phyloP scores from a whole-genome alignment of 1,284 basidiomycete species.

The Kalmanozyma brasiliensis region DNA sequence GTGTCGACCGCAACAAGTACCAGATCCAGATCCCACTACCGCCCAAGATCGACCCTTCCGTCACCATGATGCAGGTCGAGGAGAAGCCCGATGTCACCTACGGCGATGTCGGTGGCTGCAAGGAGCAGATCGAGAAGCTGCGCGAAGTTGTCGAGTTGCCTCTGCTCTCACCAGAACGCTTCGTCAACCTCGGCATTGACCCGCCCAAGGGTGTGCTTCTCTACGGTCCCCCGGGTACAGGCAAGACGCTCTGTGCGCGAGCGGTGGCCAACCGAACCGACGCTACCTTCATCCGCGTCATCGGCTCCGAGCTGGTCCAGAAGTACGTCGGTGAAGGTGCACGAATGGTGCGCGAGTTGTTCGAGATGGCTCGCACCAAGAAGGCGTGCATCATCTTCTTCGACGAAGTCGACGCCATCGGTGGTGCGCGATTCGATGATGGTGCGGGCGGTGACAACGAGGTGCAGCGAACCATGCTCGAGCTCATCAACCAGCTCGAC shows the following conservation, averaged over 20 bases:
- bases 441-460: slow-evolving; percentile 99
- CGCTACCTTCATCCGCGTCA: slow-evolving; percentile 98
- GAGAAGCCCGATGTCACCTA: slow-evolving; percentile 99
- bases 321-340: slow-evolving; percentile 99
- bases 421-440: slow-evolving; percentile 98
- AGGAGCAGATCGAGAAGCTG: slow-evolving; percentile 99
- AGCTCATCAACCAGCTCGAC: slow-evolving; percentile 98
- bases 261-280: slow-evolving; percentile 99
- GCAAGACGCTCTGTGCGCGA: slow-evolving; percentile 97
- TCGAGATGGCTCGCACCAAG: slow-evolving; percentile 98
- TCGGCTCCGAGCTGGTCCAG: slow-evolving; percentile 97
- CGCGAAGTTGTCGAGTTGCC: slow-evolving; percentile 98
- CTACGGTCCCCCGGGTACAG: slow-evolving; percentile 94
- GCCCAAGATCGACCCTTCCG: slow-evolving; percentile 98
- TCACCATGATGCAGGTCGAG: slow-evolving; percentile 99
- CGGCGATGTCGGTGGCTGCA: slow-evolving; percentile 97
- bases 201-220: slow-evolving; percentile 98
- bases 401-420: slow-evolving; percentile 97
- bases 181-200: slow-evolving; percentile 97
- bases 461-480: slow-evolving; percentile 99
- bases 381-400: slow-evolving; percentile 99
- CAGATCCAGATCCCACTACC: slow-evolving; percentile 99
- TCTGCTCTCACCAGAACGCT: slow-evolving; percentile 88
- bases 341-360: slow-evolving; percentile 96
- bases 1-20: slow-evolving; percentile 93